Base-by-base conservation (phyloP, 257 asterid species). In the Gardenia jasminoides region DNA sequence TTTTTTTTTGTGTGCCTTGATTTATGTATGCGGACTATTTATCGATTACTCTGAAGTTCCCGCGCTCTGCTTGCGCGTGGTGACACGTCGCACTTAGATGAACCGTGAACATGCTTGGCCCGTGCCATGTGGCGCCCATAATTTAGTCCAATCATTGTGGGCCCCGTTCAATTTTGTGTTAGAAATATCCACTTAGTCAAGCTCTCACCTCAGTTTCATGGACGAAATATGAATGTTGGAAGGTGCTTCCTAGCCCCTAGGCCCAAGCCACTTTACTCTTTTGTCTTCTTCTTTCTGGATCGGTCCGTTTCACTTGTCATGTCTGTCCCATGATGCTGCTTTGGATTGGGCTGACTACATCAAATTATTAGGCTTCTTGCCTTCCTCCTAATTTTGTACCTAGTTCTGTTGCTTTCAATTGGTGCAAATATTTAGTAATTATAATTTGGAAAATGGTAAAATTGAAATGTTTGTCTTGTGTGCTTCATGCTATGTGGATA, bases 1-100 rank as follows among this genome's bases (percentile, higher is more conserved):
- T 12, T 26, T 3, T 56, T 64, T 71, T 17, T 39, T 39, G 28
- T 36, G 41, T 36, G 41, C 41, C 50, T 68, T 47, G 33, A 5
- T 3, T 46, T 46, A 46, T 52, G 28, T 56, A n/a, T 10, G n/a
- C 16, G 31, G 46, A 56, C 72, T 36, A 10, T 1, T 33, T n/a
- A 28, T 48, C 9, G 7, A 6, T 58, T 44, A 10, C 41, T 4
- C 44, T 30, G 20, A 66, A 5, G 47, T 39, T 17, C 74, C 20
- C 76, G 80, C 80, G 83, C 72, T 67, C 1, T 6, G 1, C n/a
- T 9, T 24, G 72, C 84, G 80, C 78, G 77, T 76, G 80, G 6
- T 1, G 6, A 3, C 70, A 75, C 78, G 24, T 59, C 41, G 17
- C 78, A 46, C 56, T 26, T 7, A 20, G 39, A 1, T 39, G 52